Conservation (phyloP, 345 rosid genomes). For the Moricandia moricandioides region DNA sequence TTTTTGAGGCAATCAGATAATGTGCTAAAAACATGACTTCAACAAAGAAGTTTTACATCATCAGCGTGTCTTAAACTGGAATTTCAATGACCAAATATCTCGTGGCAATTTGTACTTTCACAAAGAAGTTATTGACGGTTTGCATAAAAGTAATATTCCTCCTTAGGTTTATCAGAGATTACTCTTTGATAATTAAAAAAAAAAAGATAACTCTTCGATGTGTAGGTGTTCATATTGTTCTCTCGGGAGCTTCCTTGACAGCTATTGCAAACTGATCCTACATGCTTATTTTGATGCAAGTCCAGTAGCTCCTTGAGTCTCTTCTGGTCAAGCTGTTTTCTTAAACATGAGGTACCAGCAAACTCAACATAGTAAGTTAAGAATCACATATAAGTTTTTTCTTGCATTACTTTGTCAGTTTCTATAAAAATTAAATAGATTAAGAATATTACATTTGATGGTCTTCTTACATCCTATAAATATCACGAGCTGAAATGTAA, state of each 20-base stretch:
- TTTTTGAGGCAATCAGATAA: too few species aligned
- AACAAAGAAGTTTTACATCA: too few species aligned
- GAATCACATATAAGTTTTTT: not conserved
- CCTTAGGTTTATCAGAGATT: too few species aligned
- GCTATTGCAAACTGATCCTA: conserved; percentile 66
- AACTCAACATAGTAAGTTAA: not conserved
- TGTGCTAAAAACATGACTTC: too few species aligned
- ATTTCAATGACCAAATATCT: conserved; percentile 44
- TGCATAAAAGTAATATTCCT: conserved; percentile 26
- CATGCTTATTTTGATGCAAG: conserved; percentile 63
- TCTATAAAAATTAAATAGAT: not conserved
- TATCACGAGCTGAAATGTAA: conserved; percentile 95
- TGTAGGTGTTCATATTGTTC: conserved; percentile 67
- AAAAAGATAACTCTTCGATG: conserved; percentile 50
- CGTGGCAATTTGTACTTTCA: conserved; percentile 57
- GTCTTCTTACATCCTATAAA: conserved; percentile 27
- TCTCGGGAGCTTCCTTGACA: conserved; percentile 61
- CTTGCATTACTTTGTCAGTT: not conserved
- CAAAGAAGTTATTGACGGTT: conserved; percentile 94
- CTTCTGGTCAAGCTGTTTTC: conserved; percentile 65
- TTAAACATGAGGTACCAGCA: conserved; percentile 82
- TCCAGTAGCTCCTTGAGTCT: conserved; percentile 69
- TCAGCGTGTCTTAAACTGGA: conserved; percentile 11
- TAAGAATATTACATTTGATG: too few species aligned
- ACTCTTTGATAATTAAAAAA: too few species aligned